These are phyloP conservation scores for Tetracladium maxilliforme DNA, from an alignment of 2,329 filamentous ascomycete genomes.

Conservation along the genomic window DNA sequence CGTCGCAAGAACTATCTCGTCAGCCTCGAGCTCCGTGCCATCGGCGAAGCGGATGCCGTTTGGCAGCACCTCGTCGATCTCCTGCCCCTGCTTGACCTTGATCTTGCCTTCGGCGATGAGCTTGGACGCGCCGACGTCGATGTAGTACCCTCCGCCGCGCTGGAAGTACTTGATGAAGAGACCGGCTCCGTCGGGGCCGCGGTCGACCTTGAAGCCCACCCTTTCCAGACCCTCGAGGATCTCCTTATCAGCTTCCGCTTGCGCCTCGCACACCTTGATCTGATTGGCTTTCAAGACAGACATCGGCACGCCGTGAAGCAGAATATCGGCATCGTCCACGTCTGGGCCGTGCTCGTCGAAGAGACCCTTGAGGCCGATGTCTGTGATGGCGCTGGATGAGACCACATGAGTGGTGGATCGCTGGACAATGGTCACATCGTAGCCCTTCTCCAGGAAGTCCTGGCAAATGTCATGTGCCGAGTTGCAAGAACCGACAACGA, in stretches of 20 bases:
- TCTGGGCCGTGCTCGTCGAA: constrained; percentile 19
- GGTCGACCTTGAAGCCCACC: constrained; percentile 46
- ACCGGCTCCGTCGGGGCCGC: constrained; percentile 38
- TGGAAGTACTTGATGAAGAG: constrained; percentile 46
- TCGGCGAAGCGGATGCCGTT: constrained; percentile 23
- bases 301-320: constrained; percentile 23
- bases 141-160: constrained; percentile 43
- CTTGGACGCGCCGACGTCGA: constrained; percentile 36
- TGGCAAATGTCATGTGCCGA: constrained; percentile 56
- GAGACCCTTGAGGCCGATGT: constrained; percentile 27
- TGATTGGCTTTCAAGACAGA: constrained; percentile 29
- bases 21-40: constrained; percentile 28
- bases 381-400: constrained; percentile 28
- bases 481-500: constrained; percentile 56
- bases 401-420: constrained; percentile 51
- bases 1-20: constrained; percentile 33
- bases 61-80: constrained; percentile 25
- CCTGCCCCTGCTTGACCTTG: constrained; percentile 30
- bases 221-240: constrained; percentile 27
- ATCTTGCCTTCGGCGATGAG: constrained; percentile 39
- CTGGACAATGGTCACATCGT: constrained; percentile 55
- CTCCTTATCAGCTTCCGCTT: constrained; percentile 10
- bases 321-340: constrained; percentile 30
- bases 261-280: constrained; percentile 15
- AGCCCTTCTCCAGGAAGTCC: constrained; percentile 51